Conservation (phyloP, 1,139 yeast species). For the Candida albicans region DNA sequence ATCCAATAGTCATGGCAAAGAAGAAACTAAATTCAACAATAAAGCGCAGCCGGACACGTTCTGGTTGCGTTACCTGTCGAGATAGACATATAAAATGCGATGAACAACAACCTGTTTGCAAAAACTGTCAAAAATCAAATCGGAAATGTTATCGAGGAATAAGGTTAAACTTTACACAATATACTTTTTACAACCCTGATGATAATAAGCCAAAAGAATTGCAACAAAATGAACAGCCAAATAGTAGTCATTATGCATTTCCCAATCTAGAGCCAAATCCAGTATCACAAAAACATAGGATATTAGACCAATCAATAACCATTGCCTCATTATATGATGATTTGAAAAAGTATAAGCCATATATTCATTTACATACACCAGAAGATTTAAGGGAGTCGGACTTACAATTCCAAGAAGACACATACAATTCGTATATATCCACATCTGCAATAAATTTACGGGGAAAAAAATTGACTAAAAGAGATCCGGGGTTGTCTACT, state of each 20-base stretch:
- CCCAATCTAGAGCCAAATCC: neutral
- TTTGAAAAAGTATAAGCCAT: constrained; percentile 35
- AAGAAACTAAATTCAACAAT: constrained; percentile 18
- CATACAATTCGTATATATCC: constrained; percentile 11
- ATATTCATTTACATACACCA: constrained; percentile 30
- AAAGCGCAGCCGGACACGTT: constrained; percentile 40
- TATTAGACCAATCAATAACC: constrained; percentile 45
- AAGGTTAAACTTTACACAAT: constrained; percentile 47
- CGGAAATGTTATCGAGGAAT: constrained; percentile 46
- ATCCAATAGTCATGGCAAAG: constrained; percentile 16
- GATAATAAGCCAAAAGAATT: constrained; percentile 10
- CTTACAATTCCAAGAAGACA: constrained; percentile 31
- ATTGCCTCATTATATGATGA: constrained; percentile 40
- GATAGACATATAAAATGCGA: constrained; percentile 53
- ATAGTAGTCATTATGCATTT: neutral
- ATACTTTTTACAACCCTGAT: constrained; percentile 41
- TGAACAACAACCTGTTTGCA: constrained; percentile 47
- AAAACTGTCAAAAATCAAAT: constrained; percentile 43
- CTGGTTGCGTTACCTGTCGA: constrained; percentile 50
- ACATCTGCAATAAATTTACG: neutral
- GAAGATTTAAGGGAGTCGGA: constrained; percentile 37
- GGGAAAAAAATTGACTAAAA: neutral
- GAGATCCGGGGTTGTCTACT: neutral
- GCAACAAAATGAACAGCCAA: constrained; percentile 4
- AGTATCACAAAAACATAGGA: constrained; percentile 14